A percentile compares a stretch with the other conserved stretches of the same genome.
Conservation (phyloP, 2,329 filamentous ascomycete genomes). For the Dothiorella sarmentorum region DNA sequence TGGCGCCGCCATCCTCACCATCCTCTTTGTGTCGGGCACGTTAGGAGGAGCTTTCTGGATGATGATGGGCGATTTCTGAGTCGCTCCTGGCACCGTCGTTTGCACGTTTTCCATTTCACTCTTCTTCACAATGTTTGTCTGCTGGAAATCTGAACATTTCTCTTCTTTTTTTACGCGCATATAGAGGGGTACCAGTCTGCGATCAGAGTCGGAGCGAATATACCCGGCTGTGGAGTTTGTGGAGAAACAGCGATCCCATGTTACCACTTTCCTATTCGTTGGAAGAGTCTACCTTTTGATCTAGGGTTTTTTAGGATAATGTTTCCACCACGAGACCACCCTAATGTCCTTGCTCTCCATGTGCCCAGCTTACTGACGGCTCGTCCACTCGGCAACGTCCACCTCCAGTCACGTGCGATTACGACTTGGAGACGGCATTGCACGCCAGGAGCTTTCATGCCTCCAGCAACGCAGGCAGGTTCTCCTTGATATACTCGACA, state of each 20-base stretch:
- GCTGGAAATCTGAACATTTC: constrained; percentile 15
- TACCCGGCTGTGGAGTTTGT: constrained; percentile 10
- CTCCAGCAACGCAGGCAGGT: constrained; percentile 35
- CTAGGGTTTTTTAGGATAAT: constrained; percentile 8
- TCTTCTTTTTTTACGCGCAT: neutral
- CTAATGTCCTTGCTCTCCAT: neutral
- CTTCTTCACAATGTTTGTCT: neutral
- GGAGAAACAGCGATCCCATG: constrained; percentile 1
- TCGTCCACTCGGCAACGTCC: neutral
- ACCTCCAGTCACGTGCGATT: neutral
- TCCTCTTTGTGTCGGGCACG: constrained; percentile 4
- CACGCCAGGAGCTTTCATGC: neutral
- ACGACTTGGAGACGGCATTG: neutral
- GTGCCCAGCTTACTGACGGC: neutral
- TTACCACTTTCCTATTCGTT: neutral
- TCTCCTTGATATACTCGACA: constrained; percentile 50
- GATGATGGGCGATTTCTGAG: constrained; percentile 19
- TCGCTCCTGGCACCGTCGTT: neutral
- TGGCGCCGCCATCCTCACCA: constrained; percentile 36
- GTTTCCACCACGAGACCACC: constrained; percentile 1
- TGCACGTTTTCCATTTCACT: neutral
- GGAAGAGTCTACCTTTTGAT: constrained; percentile 3
- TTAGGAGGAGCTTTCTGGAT: constrained; percentile 25
- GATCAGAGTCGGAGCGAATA: neutral
- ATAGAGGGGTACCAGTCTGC: neutral